These are phyloP conservation scores for Blastocladiella emersonii DNA, from an alignment of 371 early-diverging fungal genomes.

Conservation along the genomic window DNA sequence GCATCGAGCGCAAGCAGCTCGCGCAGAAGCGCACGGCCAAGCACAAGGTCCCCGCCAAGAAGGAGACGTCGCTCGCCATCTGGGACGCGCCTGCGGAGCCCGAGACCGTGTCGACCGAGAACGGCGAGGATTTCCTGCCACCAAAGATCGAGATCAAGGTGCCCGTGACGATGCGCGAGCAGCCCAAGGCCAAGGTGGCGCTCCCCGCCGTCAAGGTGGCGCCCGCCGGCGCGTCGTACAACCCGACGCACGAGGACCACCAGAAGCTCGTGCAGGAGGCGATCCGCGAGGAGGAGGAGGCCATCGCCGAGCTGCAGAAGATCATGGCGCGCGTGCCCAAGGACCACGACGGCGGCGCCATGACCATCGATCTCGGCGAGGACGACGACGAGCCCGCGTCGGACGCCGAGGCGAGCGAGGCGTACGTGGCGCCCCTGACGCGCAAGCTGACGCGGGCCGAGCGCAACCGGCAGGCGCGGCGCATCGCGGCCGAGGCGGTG, in stretches of 20 bases:
- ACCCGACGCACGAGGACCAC: conserved; percentile 67
- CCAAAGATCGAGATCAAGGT: conserved; percentile 23
- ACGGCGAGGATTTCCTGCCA: conserved; percentile 12
- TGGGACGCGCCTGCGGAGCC: conserved; percentile 9
- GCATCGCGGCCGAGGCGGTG: conserved; percentile 23
- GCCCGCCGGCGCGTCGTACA: conserved; percentile 82
- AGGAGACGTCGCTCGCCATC: conserved; percentile 10
- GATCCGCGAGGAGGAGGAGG: conserved; percentile 24
- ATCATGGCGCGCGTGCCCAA: conserved; percentile 6
- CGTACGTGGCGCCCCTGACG: conserved; percentile 19
- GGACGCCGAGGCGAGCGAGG: conserved; percentile 34
- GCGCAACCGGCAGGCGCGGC: conserved; percentile 26
- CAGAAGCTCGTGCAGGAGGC: conserved; percentile 25
- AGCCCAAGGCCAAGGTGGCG: conserved; percentile 25
- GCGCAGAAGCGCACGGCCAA: neutral
- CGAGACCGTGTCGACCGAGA: neutral
- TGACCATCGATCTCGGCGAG: conserved; percentile 22
- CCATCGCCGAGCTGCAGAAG: conserved; percentile 25
- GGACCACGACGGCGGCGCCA: neutral
- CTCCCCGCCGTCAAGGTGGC: conserved; percentile 55
- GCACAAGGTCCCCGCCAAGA: neutral
- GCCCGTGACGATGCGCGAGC: conserved; percentile 35
- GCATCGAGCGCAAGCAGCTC: neutral
- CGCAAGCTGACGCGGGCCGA: conserved; percentile 11
- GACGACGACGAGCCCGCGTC: conserved; percentile 35